These are phyloP conservation scores for Botryotinia globosa DNA, from an alignment of 2,329 filamentous ascomycete genomes.

Conservation along the genomic window DNA sequence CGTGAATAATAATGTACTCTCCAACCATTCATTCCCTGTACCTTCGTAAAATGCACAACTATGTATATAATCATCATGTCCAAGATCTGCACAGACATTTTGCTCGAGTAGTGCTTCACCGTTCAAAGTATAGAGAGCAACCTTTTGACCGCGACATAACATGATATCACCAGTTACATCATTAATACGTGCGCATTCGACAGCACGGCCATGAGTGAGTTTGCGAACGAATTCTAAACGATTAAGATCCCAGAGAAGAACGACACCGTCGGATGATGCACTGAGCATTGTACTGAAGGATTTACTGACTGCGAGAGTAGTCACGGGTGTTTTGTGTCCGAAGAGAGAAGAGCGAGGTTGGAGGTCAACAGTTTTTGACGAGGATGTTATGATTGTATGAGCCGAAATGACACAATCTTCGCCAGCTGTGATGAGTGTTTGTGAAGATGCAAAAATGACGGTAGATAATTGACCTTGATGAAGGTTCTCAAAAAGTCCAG, in stretches of 20 bases:
- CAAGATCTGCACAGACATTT: slow-evolving; percentile 62
- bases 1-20: slow-evolving; percentile 82
- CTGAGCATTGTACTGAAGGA: slow-evolving; percentile 87
- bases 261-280: slow-evolving; percentile 74
- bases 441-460: slow-evolving; percentile 81
- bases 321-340: slow-evolving; percentile 83
- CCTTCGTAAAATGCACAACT: slow-evolving; percentile 93
- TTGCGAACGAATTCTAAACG: slow-evolving; percentile 80
- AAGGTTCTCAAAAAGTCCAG: slow-evolving; percentile 89
- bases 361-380: slow-evolving; percentile 71
- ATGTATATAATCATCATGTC: slow-evolving; percentile 70
- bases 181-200: slow-evolving; percentile 80
- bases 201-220: slow-evolving; percentile 55
- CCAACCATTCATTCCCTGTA: slow-evolving; percentile 86
- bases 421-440: slow-evolving; percentile 86
- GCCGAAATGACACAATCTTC: slow-evolving; percentile 89
- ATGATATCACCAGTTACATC: slow-evolving; percentile 88
- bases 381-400: slow-evolving; percentile 65
- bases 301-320: slow-evolving; percentile 77
- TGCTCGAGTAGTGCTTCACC: slow-evolving; percentile 80
- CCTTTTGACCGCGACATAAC: slow-evolving; percentile 71
- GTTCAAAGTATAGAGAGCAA: slow-evolving; percentile 83
- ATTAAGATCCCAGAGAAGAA: slow-evolving; percentile 93
- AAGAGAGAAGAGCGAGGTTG: slow-evolving; percentile 78
- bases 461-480: slow-evolving; percentile 87